phyloP scores from a whole-genome alignment of 306 rosid genomes.

The Malus asiatica region DNA sequence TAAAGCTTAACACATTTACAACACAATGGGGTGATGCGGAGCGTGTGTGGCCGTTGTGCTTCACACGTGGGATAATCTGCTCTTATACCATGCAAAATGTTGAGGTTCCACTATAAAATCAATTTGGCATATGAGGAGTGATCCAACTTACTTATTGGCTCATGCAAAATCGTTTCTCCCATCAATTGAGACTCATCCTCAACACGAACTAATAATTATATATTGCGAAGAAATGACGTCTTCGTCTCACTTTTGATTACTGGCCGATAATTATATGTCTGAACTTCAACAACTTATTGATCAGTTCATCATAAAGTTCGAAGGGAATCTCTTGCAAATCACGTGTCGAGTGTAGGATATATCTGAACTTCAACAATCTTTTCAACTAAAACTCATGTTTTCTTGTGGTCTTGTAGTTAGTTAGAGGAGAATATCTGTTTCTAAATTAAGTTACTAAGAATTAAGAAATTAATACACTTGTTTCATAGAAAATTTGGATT shows the following conservation, averaged over 20 bases:
- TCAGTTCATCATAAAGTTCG: not conserved
- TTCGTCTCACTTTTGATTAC: not conserved
- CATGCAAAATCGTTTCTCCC: too few species aligned
- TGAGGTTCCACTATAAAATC: too few species aligned
- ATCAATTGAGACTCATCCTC: too few species aligned
- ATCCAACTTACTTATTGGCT: too few species aligned
- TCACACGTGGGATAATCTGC: too few species aligned
- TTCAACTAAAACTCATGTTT: slow-evolving; percentile 18
- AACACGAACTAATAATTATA: too few species aligned
- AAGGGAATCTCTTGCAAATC: slow-evolving; percentile 35
- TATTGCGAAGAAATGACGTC: not conserved
- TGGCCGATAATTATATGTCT: not conserved
- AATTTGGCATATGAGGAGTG: too few species aligned
- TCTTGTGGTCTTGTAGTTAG: slow-evolving; percentile 36
- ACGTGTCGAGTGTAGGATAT: slow-evolving; percentile 23
- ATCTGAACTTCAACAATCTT: not conserved
- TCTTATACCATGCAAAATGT: too few species aligned
- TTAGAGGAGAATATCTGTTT: slow-evolving; percentile 34
- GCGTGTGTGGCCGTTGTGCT: too few species aligned
- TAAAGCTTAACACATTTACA: too few species aligned
- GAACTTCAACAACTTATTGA: not conserved
- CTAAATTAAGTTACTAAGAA: slow-evolving; percentile 12
- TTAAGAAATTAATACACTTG: slow-evolving; percentile 4
- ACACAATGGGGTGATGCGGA: too few species aligned
- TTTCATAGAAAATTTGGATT: not conserved